Evolutionary conservation across 2,329 filamentous ascomycete species (phyloP).

Genomic region (Fusarium heterosporum): DNA sequence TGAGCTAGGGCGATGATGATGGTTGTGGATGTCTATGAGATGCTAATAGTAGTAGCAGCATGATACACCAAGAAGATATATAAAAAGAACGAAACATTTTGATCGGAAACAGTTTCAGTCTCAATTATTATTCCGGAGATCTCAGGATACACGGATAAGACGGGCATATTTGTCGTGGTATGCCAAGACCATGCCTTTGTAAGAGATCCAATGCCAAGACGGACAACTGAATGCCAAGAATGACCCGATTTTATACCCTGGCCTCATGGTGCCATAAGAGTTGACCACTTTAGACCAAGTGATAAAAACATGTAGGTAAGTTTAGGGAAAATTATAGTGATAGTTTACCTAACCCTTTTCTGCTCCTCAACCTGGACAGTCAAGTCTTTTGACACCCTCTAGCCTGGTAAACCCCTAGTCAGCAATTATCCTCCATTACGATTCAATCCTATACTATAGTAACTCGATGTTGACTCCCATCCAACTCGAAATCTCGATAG

Average conservation of each 20-base stretch:
- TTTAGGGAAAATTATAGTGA: no score
- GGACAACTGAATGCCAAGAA: constrained; percentile 19
- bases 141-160: not conserved
- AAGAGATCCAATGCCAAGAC: constrained; percentile 35
- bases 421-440: not conserved
- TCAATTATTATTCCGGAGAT: not conserved
- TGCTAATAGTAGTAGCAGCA: not conserved
- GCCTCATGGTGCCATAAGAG: no score
- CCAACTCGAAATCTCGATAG: not conserved
- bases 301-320: no score
- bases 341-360: no score
- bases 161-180: constrained; percentile 25
- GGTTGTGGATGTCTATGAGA: not conserved
- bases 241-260: constrained; percentile 12
- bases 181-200: constrained; percentile 36
- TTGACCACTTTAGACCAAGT: no score
- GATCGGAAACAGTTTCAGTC: not conserved
- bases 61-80: not conserved
- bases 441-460: not conserved
- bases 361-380: no score
- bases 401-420: not conserved
- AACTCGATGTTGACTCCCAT: not conserved
- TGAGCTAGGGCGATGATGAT: constrained; percentile 1
- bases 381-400: no score
- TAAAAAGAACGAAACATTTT: not conserved